A percentile compares a stretch with the other conserved stretches of the same genome.
phyloP scores from a whole-genome alignment of 2,329 filamentous ascomycete genomes.

The Ciborinia camelliae region DNA sequence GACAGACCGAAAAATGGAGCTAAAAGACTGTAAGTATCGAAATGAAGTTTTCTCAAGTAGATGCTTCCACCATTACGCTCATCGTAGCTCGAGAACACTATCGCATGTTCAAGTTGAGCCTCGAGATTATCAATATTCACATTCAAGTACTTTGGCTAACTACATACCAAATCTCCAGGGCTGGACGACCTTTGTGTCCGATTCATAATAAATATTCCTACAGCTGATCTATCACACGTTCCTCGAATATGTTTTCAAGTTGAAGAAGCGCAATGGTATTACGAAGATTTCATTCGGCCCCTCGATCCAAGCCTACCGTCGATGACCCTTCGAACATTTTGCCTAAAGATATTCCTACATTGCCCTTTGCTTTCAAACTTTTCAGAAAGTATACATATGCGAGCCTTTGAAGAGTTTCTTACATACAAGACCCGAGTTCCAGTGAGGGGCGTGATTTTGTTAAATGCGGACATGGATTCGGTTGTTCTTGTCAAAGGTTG shows the following conservation, averaged over 20 bases:
- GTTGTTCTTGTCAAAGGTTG: constrained; percentile 93
- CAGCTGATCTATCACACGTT: constrained; percentile 84
- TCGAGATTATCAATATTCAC: not conserved
- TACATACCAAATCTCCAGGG: constrained; percentile 51
- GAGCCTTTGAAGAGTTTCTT: constrained; percentile 87
- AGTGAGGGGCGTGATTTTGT: constrained; percentile 87
- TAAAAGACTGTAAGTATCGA: constrained; percentile 74
- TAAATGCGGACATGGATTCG: constrained; percentile 92
- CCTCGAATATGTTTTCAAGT: constrained; percentile 97
- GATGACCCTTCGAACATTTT: constrained; percentile 81
- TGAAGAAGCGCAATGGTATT: constrained; percentile 99
- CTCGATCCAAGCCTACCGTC: constrained; percentile 80
- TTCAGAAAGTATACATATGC: constrained; percentile 71
- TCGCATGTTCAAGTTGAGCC: not conserved
- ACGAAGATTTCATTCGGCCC: constrained; percentile 97
- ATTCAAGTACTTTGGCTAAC: constrained; percentile 25
- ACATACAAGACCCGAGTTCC: constrained; percentile 93
- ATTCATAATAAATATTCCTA: constrained; percentile 95
- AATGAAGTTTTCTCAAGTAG: not conserved
- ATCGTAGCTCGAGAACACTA: not conserved
- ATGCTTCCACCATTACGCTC: not conserved
- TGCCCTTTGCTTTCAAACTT: constrained; percentile 84
- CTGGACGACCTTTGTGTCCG: constrained; percentile 96
- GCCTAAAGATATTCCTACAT: constrained; percentile 86
- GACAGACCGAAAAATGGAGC: constrained; percentile 74